Evolutionary conservation across 306 rosid species (phyloP).

Genomic region (Arachis hypogaea): DNA sequence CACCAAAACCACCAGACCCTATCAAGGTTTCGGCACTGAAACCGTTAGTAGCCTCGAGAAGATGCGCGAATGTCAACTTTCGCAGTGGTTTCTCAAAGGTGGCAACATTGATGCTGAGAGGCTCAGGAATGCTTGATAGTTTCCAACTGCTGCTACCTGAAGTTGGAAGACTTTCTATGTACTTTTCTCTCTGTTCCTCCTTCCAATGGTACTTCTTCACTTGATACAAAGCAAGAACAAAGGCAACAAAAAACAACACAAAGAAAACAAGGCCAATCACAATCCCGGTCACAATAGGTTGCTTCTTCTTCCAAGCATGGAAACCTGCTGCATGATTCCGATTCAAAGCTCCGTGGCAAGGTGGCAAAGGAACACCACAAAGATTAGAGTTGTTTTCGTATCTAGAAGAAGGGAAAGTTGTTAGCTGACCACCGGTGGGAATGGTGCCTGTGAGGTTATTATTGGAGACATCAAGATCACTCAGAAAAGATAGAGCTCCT

Average conservation of each 20-base stretch:
- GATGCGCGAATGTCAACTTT: slow-evolving; percentile 72
- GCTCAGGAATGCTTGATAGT: slow-evolving; percentile 66
- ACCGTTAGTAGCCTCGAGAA: slow-evolving; percentile 83
- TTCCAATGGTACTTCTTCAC: slow-evolving; percentile 42
- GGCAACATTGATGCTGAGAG: slow-evolving; percentile 74
- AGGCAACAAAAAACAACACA: slow-evolving; percentile 47
- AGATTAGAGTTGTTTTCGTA: slow-evolving; percentile 74
- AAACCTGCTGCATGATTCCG: slow-evolving; percentile 36
- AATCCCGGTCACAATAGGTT: slow-evolving; percentile 47
- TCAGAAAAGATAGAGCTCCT: slow-evolving; percentile 67
- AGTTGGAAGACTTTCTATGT: slow-evolving; percentile 73
- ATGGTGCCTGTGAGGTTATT: slow-evolving; percentile 64
- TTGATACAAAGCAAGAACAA: slow-evolving; percentile 50
- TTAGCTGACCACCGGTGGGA: slow-evolving; percentile 80
- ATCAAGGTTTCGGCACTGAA: slow-evolving; percentile 74
- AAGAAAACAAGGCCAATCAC: slow-evolving; percentile 50
- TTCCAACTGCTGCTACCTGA: slow-evolving; percentile 82
- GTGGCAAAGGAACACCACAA: slow-evolving; percentile 65
- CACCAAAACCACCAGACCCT: slow-evolving; percentile 88
- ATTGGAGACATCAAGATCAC: slow-evolving; percentile 80
- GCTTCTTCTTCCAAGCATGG: slow-evolving; percentile 44
- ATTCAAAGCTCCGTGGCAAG: slow-evolving; percentile 42
- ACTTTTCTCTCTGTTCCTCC: slow-evolving; percentile 55
- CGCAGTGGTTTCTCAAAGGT: slow-evolving; percentile 75
- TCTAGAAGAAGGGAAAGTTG: slow-evolving; percentile 70